Evolutionary conservation across 192 early-diverging fungal species (phyloP).

Genomic region (Dimargaris cristalligena): DNA sequence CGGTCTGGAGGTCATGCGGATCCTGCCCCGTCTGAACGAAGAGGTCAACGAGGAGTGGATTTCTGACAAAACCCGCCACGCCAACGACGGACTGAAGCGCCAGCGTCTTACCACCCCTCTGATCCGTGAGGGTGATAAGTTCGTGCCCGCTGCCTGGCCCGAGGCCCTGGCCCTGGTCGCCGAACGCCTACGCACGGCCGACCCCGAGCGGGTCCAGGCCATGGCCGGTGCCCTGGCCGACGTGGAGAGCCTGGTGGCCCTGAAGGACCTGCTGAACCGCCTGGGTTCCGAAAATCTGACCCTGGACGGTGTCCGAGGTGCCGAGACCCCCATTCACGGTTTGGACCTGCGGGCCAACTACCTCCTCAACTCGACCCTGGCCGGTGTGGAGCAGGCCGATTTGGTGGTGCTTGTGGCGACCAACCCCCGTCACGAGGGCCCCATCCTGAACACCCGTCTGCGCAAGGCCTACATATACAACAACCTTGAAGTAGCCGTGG

Average conservation of each 20-base stretch:
- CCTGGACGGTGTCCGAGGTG: constrained; percentile 39
- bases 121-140: constrained; percentile 63
- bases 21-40: constrained; percentile 89
- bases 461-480: constrained; percentile 83
- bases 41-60: constrained; percentile 99
- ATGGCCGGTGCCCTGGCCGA: constrained; percentile 87
- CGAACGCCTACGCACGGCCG: constrained; percentile 36
- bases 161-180: constrained; percentile 65
- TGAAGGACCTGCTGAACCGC: constrained; percentile 89
- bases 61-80: constrained; percentile 92
- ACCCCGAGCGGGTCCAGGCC: constrained; percentile 52
- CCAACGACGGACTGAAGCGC: constrained; percentile 87
- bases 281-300: constrained; percentile 71
- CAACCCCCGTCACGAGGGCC: constrained; percentile 91
- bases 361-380: constrained; percentile 63
- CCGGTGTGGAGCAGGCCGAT: constrained; percentile 86
- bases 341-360: constrained; percentile 84
- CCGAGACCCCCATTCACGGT: constrained; percentile 28
- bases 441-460: constrained; percentile 90
- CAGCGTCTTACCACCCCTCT: constrained; percentile 89
- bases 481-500: constrained; percentile 57
- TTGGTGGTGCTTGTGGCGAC: constrained; percentile 79
- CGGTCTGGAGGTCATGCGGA: constrained; percentile 90
- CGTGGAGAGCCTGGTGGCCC: constrained; percentile 79
- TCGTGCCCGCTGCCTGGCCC: constrained; percentile 71